phyloP scores from a whole-genome alignment of 345 rosid species.

The Microthlaspi erraticum region DNA sequence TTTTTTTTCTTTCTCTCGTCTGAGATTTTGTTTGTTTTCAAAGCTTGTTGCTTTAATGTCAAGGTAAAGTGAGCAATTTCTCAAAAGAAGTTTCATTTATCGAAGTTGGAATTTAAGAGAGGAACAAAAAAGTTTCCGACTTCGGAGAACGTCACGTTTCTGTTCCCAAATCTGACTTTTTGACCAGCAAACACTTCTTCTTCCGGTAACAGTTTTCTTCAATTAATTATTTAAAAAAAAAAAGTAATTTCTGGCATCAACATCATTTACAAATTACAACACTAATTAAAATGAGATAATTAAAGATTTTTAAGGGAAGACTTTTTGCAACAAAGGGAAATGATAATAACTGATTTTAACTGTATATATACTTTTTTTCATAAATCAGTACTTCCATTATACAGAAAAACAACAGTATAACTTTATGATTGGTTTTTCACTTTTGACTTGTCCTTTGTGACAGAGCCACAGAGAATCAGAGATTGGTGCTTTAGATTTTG shows the following conservation, averaged over 20 bases:
- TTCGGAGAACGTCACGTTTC: slow-evolving; percentile 19
- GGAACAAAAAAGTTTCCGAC: neutral
- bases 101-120: slow-evolving; percentile 12
- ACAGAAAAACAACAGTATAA: too few relatives aligned
- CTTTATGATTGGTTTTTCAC: slow-evolving; percentile 15
- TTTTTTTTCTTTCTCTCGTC: slow-evolving; percentile 9
- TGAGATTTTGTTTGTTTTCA: slow-evolving; percentile 3
- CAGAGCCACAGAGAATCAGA: too few relatives aligned
- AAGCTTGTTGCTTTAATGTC: slow-evolving; percentile 49
- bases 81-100: slow-evolving; percentile 11
- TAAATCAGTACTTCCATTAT: too few relatives aligned
- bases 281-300: too few relatives aligned
- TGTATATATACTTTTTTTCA: too few relatives aligned
- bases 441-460: neutral
- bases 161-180: slow-evolving; percentile 31
- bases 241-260: too few relatives aligned
- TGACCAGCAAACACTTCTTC: slow-evolving; percentile 35
- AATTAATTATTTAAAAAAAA: neutral
- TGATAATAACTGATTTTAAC: too few relatives aligned
- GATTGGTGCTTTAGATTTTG: too few relatives aligned
- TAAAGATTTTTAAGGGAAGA: neutral
- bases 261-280: too few relatives aligned
- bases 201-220: slow-evolving; percentile 8
- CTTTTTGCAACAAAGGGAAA: neutral
- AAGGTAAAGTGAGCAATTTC: slow-evolving; percentile 41